phyloP scores from a whole-genome alignment of 139 green algal species.

The Coelastrella sp. region DNA sequence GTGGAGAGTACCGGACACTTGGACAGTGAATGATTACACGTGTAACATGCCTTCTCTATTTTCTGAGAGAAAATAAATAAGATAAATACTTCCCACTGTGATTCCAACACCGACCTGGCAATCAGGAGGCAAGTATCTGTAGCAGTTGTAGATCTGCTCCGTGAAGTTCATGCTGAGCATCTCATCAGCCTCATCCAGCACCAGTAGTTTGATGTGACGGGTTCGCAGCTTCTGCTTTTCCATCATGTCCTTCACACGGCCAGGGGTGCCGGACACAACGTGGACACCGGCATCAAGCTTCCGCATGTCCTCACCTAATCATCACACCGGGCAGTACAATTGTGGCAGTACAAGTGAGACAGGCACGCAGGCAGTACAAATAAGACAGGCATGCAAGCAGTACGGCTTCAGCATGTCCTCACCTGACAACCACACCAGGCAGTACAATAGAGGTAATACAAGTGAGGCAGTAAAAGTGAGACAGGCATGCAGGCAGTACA shows the following conservation, averaged over 20 bases:
- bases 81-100: too few relatives aligned
- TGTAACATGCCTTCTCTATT: too few relatives aligned
- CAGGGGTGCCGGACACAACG: slow-evolving; percentile 96
- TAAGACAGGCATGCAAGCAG: not conserved
- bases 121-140: slow-evolving; percentile 68
- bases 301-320: slow-evolving; percentile 92
- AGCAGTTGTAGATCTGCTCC: slow-evolving; percentile 99
- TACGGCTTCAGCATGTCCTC: too few relatives aligned
- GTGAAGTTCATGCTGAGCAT: slow-evolving; percentile 99
- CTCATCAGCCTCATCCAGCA: slow-evolving; percentile 98
- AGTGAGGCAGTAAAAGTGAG: too few relatives aligned
- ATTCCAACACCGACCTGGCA: slow-evolving; percentile 12
- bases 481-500: too few relatives aligned
- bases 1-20: too few relatives aligned
- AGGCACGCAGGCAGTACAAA: not conserved
- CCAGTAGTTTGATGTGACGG: slow-evolving; percentile 71
- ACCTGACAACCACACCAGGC: too few relatives aligned
- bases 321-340: not conserved
- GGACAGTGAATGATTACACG: too few relatives aligned
- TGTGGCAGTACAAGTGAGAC: not conserved
- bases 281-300: slow-evolving; percentile 95
- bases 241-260: slow-evolving; percentile 99
- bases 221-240: slow-evolving; percentile 84
- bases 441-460: too few relatives aligned
- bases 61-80: not conserved